These are phyloP conservation scores for Podospora bellae-mahoneyi DNA, from an alignment of 495 filamentous ascomycete species.

Conservation along the genomic window DNA sequence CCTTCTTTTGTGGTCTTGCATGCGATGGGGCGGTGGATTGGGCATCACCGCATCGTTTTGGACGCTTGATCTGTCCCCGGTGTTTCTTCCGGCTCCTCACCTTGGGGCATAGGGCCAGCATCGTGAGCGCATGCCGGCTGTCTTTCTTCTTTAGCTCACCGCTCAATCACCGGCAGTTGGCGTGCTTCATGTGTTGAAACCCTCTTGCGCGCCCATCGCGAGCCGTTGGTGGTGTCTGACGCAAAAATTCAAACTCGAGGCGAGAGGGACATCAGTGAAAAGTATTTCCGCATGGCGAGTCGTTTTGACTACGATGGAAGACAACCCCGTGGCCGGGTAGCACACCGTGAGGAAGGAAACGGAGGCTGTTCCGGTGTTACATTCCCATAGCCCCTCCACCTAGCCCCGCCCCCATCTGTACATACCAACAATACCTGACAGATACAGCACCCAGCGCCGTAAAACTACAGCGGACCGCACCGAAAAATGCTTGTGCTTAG, in stretches of 20 bases:
- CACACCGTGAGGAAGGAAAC: background rate
- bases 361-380: background rate
- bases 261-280: background rate
- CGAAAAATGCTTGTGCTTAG: slow-evolving; percentile 6
- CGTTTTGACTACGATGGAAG: background rate
- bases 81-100: slow-evolving; percentile 8
- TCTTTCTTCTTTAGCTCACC: slow-evolving; percentile 13
- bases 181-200: slow-evolving; percentile 6
- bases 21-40: slow-evolving; percentile 11
- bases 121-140: slow-evolving; percentile 9
- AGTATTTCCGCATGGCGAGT: background rate
- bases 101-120: slow-evolving; percentile 17
- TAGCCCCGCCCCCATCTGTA: background rate
- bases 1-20: slow-evolving; percentile 8
- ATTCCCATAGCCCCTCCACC: background rate
- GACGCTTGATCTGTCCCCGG: slow-evolving; percentile 5
- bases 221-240: background rate
- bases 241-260: background rate
- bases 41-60: slow-evolving; percentile 22
- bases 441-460: too few species aligned
- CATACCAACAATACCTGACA: background rate
- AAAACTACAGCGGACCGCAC: slow-evolving; percentile 15
- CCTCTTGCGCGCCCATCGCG: background rate
- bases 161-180: slow-evolving; percentile 9
- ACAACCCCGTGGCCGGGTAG: background rate